phyloP scores from a whole-genome alignment of 2,329 filamentous ascomycete genomes.

The Zymoseptoria ardabiliae region DNA sequence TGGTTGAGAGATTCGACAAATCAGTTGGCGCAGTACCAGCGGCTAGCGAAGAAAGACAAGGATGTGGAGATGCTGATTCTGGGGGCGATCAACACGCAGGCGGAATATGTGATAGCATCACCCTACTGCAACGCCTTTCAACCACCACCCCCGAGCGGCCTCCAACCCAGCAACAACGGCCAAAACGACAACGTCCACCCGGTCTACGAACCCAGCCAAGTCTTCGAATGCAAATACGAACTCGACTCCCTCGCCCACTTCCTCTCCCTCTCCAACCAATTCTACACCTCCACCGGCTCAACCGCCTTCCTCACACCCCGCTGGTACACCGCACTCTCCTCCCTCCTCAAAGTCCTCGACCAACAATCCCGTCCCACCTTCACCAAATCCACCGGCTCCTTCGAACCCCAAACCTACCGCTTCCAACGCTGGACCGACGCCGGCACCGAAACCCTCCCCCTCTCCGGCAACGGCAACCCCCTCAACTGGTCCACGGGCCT shows the following conservation, averaged over 20 bases:
- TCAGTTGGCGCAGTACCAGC: constrained; percentile 84
- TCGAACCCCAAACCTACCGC: constrained; percentile 69
- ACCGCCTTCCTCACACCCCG: constrained; percentile 69
- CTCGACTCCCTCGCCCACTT: constrained; percentile 93
- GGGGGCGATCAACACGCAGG: constrained; percentile 92
- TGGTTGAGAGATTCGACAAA: constrained; percentile 92
- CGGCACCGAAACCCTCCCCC: constrained; percentile 82
- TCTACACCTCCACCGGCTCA: constrained; percentile 70
- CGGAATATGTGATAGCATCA: constrained; percentile 86
- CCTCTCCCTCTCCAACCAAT: constrained; percentile 76
- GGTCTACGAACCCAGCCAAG: constrained; percentile 69
- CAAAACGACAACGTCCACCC: constrained; percentile 82
- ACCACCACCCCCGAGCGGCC: constrained; percentile 74
- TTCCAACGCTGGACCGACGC: constrained; percentile 74
- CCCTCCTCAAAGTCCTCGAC: constrained; percentile 64
- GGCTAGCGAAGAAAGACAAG: constrained; percentile 72
- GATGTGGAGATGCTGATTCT: constrained; percentile 72
- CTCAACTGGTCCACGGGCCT: constrained; percentile 77
- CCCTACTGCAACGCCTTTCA: constrained; percentile 99
- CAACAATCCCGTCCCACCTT: constrained; percentile 80
- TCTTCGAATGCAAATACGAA: constrained; percentile 99
- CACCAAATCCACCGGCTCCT: constrained; percentile 56
- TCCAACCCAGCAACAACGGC: constrained; percentile 65
- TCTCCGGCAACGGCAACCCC: constrained; percentile 83
- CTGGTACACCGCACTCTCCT: constrained; percentile 73